Conservation (phyloP, 2,329 filamentous ascomycete species). For the Pyrenochaeta sp. region DNA sequence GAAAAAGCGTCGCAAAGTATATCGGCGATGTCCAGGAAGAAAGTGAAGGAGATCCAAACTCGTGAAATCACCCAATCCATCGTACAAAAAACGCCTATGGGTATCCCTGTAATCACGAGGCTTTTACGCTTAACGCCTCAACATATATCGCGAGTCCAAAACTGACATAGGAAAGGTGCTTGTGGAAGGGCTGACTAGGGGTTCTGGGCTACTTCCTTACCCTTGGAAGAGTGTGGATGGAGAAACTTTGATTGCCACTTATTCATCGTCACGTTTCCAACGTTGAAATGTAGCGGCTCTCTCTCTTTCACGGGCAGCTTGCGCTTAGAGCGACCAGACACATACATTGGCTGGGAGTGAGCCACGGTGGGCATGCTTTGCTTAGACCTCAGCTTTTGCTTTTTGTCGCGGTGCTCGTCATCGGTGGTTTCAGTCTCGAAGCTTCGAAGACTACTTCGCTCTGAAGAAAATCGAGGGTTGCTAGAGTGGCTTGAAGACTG, state of each 20-base stretch:
- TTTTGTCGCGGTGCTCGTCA: conserved; percentile 51
- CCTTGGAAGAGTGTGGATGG: conserved; percentile 44
- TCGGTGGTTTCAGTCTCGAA: conserved; percentile 47
- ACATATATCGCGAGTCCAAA: conserved; percentile 2
- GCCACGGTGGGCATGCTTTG: conserved; percentile 43
- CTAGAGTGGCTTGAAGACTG: conserved; percentile 26
- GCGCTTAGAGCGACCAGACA: conserved; percentile 51
- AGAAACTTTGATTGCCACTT: conserved; percentile 44
- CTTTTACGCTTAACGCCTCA: conserved; percentile 32
- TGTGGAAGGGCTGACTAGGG: conserved; percentile 6
- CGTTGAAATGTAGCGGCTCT: conserved; percentile 50
- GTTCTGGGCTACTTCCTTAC: conserved; percentile 41
- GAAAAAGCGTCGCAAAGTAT: background rate
- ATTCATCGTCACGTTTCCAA: conserved; percentile 44
- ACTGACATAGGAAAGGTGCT: conserved; percentile 3
- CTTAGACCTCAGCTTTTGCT: conserved; percentile 48
- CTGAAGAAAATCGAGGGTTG: conserved; percentile 38
- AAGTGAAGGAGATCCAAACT: background rate
- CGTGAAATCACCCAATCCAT: conserved; percentile 2
- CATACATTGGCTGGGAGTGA: conserved; percentile 43
- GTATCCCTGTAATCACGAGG: conserved; percentile 30
- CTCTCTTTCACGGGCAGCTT: conserved; percentile 51
- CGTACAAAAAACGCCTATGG: conserved; percentile 29
- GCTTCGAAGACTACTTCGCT: conserved; percentile 47
- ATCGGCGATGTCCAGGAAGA: background rate